These are phyloP conservation scores for Hanseniaspora guilliermondii DNA, from an alignment of 805 yeast genomes.

Conservation along the genomic window DNA sequence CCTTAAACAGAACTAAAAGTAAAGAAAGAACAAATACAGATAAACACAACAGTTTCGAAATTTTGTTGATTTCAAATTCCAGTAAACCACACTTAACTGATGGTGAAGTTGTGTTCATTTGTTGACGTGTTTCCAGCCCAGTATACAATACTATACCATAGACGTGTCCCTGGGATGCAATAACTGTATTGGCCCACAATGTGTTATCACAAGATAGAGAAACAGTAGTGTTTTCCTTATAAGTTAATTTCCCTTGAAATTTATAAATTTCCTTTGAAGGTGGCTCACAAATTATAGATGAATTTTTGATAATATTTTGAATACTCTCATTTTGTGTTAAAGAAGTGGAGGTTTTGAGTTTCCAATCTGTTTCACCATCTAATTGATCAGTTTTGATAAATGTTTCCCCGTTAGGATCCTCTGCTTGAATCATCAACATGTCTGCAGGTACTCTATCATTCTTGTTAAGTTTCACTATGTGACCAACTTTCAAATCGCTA, in stretches of 20 bases:
- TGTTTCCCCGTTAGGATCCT: conserved; percentile 72
- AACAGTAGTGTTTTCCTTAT: conserved; percentile 40
- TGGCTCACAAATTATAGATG: conserved; percentile 54
- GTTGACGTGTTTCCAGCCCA: conserved; percentile 87
- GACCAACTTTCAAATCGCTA: conserved; percentile 70
- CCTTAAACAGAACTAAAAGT: conserved; percentile 66
- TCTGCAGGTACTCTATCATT: conserved; percentile 91
- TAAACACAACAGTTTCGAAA: conserved; percentile 78
- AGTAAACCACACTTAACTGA: conserved; percentile 82
- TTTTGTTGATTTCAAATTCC: conserved; percentile 77
- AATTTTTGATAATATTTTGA: conserved; percentile 37
- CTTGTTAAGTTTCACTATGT: conserved; percentile 63
- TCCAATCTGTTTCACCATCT: conserved; percentile 99
- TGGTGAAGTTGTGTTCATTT: conserved; percentile 78
- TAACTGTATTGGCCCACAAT: conserved; percentile 94
- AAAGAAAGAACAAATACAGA: conserved; percentile 72
- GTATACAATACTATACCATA: conserved; percentile 82
- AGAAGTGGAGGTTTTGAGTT: conserved; percentile 65
- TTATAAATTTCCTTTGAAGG: conserved; percentile 77
- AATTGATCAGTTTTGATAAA: conserved; percentile 94
- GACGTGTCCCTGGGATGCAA: conserved; percentile 79
- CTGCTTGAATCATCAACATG: conserved; percentile 68
- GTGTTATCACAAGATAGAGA: conserved; percentile 82
- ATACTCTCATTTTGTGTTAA: conserved; percentile 52
- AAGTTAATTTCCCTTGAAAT: conserved; percentile 62